phyloP scores from a whole-genome alignment of 495 filamentous ascomycete species.

The Hapsidospora chrysogenum region DNA sequence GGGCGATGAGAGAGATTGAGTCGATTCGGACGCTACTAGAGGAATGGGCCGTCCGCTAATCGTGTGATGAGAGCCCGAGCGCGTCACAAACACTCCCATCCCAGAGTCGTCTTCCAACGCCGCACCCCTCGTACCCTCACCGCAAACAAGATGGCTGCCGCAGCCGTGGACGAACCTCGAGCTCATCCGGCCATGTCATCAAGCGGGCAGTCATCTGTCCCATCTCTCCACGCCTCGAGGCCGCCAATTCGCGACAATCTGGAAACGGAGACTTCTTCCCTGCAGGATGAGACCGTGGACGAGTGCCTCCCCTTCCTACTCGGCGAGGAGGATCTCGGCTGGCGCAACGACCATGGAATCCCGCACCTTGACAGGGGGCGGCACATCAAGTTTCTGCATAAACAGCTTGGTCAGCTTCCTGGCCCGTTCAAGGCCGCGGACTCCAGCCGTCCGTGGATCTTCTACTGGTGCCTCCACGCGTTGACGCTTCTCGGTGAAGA shows the following conservation, averaged over 20 bases:
- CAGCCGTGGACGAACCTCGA: too few species aligned
- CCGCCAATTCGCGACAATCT: constrained; percentile 52
- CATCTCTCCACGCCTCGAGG: constrained; percentile 27
- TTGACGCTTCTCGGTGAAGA: constrained; percentile 63
- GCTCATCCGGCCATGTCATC: not conserved
- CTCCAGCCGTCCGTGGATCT: constrained; percentile 76
- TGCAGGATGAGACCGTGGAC: constrained; percentile 49
- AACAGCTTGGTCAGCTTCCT: constrained; percentile 46
- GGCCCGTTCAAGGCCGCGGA: constrained; percentile 50
- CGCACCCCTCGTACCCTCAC: too few species aligned
- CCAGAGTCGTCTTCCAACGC: not conserved
- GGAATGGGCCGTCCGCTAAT: too few species aligned
- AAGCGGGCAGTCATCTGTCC: not conserved
- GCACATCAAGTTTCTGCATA: constrained; percentile 64
- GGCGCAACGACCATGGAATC: constrained; percentile 51
- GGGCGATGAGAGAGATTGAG: too few species aligned
- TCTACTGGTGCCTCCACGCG: constrained; percentile 76
- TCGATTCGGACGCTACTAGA: too few species aligned
- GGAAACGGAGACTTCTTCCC: constrained; percentile 45
- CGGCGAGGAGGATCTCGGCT: constrained; percentile 21
- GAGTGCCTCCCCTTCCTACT: constrained; percentile 56
- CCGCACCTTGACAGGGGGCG: constrained; percentile 49
- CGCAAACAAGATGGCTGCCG: too few species aligned
- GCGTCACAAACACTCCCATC: not conserved
- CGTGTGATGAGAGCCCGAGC: not conserved